These are phyloP conservation scores for Globisporangium radiosum DNA, from an alignment of 352 stramenopile species.

Conservation along the genomic window DNA sequence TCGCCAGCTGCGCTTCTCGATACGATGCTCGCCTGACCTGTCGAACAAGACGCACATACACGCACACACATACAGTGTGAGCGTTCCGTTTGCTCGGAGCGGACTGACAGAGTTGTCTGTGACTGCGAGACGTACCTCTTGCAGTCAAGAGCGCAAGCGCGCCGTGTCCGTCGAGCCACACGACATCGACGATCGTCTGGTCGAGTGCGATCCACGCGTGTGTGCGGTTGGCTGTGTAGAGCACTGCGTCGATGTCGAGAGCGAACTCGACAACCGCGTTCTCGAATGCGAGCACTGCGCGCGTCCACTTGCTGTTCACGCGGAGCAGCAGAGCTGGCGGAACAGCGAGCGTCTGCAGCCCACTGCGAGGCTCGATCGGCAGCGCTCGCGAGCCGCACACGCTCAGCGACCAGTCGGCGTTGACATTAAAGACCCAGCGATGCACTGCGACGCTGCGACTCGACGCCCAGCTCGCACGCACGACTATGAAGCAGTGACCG, in stretches of 20 bases:
- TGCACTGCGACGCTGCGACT: not conserved
- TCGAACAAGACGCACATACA: not conserved
- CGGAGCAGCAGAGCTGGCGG: not conserved
- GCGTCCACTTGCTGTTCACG: slow-evolving; percentile 7
- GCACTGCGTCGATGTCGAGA: not conserved
- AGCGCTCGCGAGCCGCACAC: not conserved
- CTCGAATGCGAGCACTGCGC: not conserved
- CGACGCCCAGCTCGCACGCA: slow-evolving; percentile 3
- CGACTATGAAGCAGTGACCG: slow-evolving; percentile 17
- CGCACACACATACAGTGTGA: not conserved
- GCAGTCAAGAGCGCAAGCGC: slow-evolving; percentile 18
- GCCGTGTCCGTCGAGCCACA: not conserved
- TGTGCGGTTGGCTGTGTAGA: not conserved
- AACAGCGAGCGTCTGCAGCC: not conserved
- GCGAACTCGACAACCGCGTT: not conserved
- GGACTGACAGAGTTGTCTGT: no score
- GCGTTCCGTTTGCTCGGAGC: not conserved
- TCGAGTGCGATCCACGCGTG: not conserved
- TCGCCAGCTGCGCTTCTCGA: not conserved
- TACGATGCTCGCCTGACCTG: slow-evolving; percentile 19
- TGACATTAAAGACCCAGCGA: slow-evolving; percentile 10
- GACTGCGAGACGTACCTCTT: no score
- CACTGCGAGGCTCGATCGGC: not conserved
- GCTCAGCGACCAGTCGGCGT: slow-evolving; percentile 9
- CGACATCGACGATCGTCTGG: slow-evolving; percentile 1